Conservation (phyloP, 495 filamentous ascomycete species). For the Neurospora africana region DNA sequence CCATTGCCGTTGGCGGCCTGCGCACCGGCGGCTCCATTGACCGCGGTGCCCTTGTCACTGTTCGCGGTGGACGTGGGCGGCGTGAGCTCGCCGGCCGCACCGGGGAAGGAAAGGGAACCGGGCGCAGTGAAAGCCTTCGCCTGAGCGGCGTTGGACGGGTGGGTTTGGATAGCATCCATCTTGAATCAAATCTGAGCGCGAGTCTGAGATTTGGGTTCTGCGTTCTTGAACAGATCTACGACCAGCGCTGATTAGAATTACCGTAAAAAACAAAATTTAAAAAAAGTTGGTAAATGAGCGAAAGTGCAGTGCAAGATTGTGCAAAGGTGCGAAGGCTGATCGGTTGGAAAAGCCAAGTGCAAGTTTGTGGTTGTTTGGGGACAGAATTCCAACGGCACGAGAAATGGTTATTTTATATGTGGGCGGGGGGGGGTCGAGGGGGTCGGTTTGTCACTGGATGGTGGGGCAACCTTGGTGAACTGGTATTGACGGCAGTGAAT, state of each 20-base stretch:
- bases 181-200: slow-evolving; percentile 21
- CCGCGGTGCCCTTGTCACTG: slow-evolving; percentile 32
- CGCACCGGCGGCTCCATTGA: slow-evolving; percentile 51
- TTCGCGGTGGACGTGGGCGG: slow-evolving; percentile 53
- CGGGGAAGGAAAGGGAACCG: slow-evolving; percentile 81
- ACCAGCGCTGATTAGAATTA: slow-evolving; percentile 3
- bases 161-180: slow-evolving; percentile 85
- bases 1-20: slow-evolving; percentile 56
- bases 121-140: slow-evolving; percentile 86
- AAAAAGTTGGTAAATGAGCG: neutral
- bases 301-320: neutral
- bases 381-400: neutral
- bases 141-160: slow-evolving; percentile 77
- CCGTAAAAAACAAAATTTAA: no score
- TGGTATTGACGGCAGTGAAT: neutral
- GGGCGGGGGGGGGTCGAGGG: neutral
- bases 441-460: neutral
- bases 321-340: neutral
- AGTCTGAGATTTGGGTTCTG: slow-evolving; percentile 4
- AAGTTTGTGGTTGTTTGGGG: neutral
- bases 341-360: neutral
- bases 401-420: neutral
- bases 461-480: neutral
- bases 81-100: slow-evolving; percentile 68
- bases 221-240: slow-evolving; percentile 15